Evolutionary conservation across 306 rosid species (phyloP).

Genomic region (Ochetophila trinervis): DNA sequence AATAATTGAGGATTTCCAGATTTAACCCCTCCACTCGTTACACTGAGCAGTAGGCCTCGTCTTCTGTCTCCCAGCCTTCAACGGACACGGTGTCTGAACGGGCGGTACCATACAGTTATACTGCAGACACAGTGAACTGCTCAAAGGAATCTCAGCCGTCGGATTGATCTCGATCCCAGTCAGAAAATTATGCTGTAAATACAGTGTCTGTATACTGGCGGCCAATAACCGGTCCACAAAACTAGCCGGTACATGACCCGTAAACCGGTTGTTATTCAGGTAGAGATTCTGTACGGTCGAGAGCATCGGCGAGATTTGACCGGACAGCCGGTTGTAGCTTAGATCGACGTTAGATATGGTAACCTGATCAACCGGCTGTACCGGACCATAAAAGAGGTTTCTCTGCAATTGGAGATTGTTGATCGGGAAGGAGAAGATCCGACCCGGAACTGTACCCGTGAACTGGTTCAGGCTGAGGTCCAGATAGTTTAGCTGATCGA

Average conservation of each 20-base stretch:
- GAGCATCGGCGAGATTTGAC: conserved; percentile 63
- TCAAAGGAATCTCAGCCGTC: conserved; percentile 89
- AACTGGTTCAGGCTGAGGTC: conserved; percentile 83
- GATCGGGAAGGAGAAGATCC: conserved; percentile 69
- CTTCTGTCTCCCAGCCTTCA: conserved; percentile 69
- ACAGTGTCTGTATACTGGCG: conserved; percentile 64
- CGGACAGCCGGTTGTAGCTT: conserved; percentile 69
- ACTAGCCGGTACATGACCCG: conserved; percentile 72
- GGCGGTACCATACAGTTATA: conserved; percentile 98
- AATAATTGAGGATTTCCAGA: conserved; percentile 4
- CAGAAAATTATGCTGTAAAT: conserved; percentile 84
- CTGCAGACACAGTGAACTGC: conserved; percentile 88
- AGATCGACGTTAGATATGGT: conserved; percentile 78
- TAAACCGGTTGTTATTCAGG: conserved; percentile 82
- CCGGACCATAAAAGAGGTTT: conserved; percentile 62
- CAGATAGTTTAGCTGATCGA: conserved; percentile 62
- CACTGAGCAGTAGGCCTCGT: conserved; percentile 78
- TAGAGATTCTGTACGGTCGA: conserved; percentile 81
- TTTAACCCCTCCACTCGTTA: conserved; percentile 59
- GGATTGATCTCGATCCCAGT: conserved; percentile 92
- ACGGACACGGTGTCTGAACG: conserved; percentile 78
- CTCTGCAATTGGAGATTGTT: conserved; percentile 66
- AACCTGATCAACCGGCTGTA: conserved; percentile 59
- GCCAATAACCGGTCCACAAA: conserved; percentile 71
- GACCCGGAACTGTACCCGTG: conserved; percentile 68